Evolutionary conservation across 2,329 filamentous ascomycete species (phyloP), one percentile per base, ranked within the genome.

Genomic region (Penicillium sp.): DNA sequence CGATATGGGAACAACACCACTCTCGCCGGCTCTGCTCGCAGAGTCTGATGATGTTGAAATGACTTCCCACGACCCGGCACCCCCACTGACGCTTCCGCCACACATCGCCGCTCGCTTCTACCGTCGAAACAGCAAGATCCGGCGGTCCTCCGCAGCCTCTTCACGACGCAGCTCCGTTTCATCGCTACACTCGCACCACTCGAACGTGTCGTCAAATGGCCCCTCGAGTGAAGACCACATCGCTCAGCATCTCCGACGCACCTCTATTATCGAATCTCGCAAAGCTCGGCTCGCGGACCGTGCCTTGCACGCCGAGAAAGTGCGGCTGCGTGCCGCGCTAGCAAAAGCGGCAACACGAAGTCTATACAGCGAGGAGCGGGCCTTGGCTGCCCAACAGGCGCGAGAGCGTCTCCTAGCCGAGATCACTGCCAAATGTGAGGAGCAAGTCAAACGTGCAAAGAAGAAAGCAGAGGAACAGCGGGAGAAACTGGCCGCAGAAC

Each of bases 401-500:
- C 77, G 82, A 48, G 81, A 85, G 68, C 79, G 79, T 53, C 74
- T 83, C 49, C 65, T 85, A 43, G 82, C 81, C 3, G 80, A 84
- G 56, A 82, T 85, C 9, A 77, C 81, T 6, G 80, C 82, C 52
- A 76, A 79, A 63, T 84, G 82, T 60, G 82, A 82, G 48, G 82
- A 84, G 59, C 81, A 85, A 62, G 82, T 85, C 28, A 74, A 78
- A 51, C 74, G 81, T 35, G 82, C 82, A 38, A 85, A 84, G 72
- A 80, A 81, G 65, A 78, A 83, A 45, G 82, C 82, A 7, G 81
- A 84, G 66, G 81, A 84, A 53, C 82, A 80, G 58, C 80, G 80
- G 59, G 80, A 83, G 64, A 74, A 77, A 56, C 81, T 82, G 64
- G 78, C 81, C 34, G 80, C 80, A 9, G 81, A 84, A 57, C 76